Evolutionary conservation across 2,329 filamentous ascomycete genomes (phyloP), one percentile per base, ranked within the genome.

Genomic region (Nothophaeocryptopus gaeumannii): DNA sequence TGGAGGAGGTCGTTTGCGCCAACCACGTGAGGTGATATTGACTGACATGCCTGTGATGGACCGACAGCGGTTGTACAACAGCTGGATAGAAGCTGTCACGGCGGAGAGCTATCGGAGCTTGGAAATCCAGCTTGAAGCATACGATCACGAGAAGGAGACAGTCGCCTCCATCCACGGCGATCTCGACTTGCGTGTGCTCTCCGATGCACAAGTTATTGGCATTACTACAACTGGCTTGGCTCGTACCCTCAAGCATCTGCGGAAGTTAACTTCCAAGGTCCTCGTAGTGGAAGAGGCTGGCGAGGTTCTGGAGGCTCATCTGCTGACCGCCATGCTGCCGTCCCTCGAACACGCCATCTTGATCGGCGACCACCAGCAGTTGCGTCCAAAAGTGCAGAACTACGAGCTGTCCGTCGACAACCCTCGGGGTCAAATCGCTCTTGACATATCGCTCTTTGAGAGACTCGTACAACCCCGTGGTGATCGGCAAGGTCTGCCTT

Each of bases 221-320:
- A 67, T 82, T 1, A 85, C 82, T 0, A 85, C 82, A 0, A 80
- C 77, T 0, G 81, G 81, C 0, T 67, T 85, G 2, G 82, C 82
- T 0, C 67, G 69, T 14, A 75, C 79, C 12, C 63, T 81, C 0
- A 64, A 72, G 0, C 55, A 79, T 1, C 67, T 86, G 61, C 86
- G 26, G 61, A 85, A 3, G 82, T 79, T 62, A 9, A 34, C 13
- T 2, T 58, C 63, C 1, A 63, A 63, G 8, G 54, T 66, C 13
- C 32, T 66, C 2, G 29, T 66, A 1, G 53, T 61, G 31, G 84
- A 88, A 62, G 84, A 88, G 59, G 84, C 84, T 1, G 84, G 78
- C 0, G 84, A 88, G 54, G 80, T 88, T 0, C 70, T 87, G 30
- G 85, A 88, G 62, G 73, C 80, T 0, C 83, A 87, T 51, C 69